These are phyloP conservation scores for Coelastrella sp. DNA, from an alignment of 139 green algal genomes.

Conservation along the genomic window DNA sequence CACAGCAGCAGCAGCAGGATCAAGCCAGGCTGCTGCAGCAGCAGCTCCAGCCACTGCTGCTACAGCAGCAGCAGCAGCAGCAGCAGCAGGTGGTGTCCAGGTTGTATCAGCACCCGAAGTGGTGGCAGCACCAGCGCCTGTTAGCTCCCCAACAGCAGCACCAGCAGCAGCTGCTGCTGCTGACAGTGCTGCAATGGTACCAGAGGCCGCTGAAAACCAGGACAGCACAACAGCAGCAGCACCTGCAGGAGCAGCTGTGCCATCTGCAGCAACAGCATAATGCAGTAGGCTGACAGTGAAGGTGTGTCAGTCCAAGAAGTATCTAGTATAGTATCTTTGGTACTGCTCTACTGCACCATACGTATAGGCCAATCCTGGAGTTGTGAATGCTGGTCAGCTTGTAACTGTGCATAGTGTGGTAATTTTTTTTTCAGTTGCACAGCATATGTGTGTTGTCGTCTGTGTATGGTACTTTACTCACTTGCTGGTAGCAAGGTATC, in stretches of 20 bases:
- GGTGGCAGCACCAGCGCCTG: neutral
- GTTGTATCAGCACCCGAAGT: neutral
- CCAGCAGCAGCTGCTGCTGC: neutral
- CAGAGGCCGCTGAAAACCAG: neutral
- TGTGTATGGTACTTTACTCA: too few species aligned
- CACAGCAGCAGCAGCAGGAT: neutral
- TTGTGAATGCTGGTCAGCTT: too few species aligned
- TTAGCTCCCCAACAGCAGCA: neutral
- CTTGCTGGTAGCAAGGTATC: too few species aligned
- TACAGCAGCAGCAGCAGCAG: neutral
- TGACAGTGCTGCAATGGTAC: neutral
- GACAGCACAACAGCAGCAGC: neutral
- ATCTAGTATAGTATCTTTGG: too few species aligned
- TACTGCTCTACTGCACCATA: too few species aligned
- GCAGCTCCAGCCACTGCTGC: neutral
- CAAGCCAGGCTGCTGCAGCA: neutral
- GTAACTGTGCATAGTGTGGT: too few species aligned
- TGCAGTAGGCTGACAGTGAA: too few species aligned
- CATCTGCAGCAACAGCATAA: neutral
- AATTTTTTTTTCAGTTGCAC: too few species aligned
- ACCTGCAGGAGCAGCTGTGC: neutral
- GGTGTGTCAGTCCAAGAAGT: too few species aligned
- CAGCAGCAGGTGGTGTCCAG: neutral
- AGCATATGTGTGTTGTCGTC: too few species aligned
- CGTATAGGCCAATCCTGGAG: too few species aligned